Evolutionary conservation across 2,329 filamentous ascomycete genomes (phyloP).

Genomic region (Cytospora paraplurivora): DNA sequence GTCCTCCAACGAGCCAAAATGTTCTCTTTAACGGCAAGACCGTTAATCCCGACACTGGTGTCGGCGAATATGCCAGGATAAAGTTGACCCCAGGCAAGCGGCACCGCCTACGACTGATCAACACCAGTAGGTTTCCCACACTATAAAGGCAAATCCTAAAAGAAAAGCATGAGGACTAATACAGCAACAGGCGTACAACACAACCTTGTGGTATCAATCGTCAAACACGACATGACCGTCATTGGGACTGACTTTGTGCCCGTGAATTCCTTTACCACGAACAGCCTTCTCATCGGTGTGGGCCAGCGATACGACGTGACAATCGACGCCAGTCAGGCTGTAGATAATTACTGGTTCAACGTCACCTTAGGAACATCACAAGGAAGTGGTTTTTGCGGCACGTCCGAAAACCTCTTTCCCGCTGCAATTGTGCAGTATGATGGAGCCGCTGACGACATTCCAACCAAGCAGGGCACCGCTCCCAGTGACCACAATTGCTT

Average conservation of each 20-base stretch:
- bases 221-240: constrained; percentile 52
- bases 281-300: constrained; percentile 54
- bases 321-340: constrained; percentile 43
- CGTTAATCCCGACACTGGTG: constrained; percentile 36
- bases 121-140: constrained; percentile 37
- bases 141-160: not conserved
- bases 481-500: constrained; percentile 24
- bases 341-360: constrained; percentile 46
- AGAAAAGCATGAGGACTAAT: not conserved
- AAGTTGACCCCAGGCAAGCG: constrained; percentile 47
- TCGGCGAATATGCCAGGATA: constrained; percentile 39
- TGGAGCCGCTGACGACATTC: constrained; percentile 37
- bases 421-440: constrained; percentile 45
- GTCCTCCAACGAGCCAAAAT: constrained; percentile 42
- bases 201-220: constrained; percentile 44
- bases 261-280: constrained; percentile 50
- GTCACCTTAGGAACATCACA: constrained; percentile 34
- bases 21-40: constrained; percentile 50
- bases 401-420: constrained; percentile 37
- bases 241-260: constrained; percentile 56
- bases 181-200: constrained; percentile 22
- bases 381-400: constrained; percentile 37
- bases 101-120: constrained; percentile 54
- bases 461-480: constrained; percentile 37
- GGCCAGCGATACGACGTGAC: constrained; percentile 51